Conservation (phyloP, 768 basidiomycete species). For the Phlegmacium glaucopus region DNA sequence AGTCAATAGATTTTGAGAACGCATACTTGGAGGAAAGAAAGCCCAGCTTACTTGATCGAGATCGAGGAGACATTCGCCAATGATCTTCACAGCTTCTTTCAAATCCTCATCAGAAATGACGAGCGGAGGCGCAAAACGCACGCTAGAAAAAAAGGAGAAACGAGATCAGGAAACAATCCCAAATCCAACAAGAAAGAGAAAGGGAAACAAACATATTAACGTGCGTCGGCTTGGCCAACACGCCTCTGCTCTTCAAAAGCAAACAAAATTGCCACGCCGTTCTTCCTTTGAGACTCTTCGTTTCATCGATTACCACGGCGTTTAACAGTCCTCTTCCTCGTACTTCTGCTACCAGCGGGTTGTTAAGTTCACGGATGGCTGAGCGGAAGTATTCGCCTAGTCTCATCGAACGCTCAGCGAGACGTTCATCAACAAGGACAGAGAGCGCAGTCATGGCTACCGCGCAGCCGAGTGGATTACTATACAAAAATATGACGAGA, state of each 20-base stretch:
- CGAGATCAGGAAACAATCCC: neutral
- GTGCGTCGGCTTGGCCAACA: constrained; percentile 96
- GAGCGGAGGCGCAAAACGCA: constrained; percentile 94
- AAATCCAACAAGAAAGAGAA: neutral
- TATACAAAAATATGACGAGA: constrained; percentile 20
- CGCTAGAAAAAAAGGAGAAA: constrained; percentile 42
- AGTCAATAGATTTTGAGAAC: constrained; percentile 4
- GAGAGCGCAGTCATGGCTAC: constrained; percentile 89
- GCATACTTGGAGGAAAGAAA: neutral
- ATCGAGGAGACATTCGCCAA: constrained; percentile 74
- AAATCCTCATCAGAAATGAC: constrained; percentile 91
- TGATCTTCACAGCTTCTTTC: constrained; percentile 66
- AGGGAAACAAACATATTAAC: constrained; percentile 73
- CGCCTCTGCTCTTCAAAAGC: constrained; percentile 84
- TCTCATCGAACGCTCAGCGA: constrained; percentile 72
- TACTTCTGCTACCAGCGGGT: constrained; percentile 73
- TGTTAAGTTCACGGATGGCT: constrained; percentile 54
- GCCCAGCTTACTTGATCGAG: constrained; percentile 73
- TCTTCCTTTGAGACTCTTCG: constrained; percentile 67
- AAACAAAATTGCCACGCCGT: constrained; percentile 97
- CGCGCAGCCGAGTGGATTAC: constrained; percentile 96
- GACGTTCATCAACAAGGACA: constrained; percentile 86
- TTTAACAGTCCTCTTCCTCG: constrained; percentile 89
- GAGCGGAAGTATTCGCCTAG: constrained; percentile 83
- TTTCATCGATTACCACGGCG: constrained; percentile 90